Base-by-base conservation (phyloP, 1,284 basidiomycete genomes). In the Ceratobasidium sp. region DNA sequence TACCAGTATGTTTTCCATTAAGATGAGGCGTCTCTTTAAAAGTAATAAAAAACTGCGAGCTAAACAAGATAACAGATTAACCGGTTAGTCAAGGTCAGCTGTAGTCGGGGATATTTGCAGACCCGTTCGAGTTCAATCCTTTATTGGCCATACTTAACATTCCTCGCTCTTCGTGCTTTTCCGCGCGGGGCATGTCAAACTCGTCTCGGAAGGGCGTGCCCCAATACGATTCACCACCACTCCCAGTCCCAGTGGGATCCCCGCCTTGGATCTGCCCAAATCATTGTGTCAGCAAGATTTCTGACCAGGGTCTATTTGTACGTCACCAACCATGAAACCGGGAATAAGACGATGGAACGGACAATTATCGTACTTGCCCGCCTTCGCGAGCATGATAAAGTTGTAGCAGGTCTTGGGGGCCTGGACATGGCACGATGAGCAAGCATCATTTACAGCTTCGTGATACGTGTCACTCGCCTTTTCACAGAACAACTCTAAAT, bases 381-480 rank as follows among this genome's bases (percentile, higher is more conserved):
- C 84, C 76, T 89, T 89, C 0, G 96, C 95, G 4, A 98, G 87
- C 89, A 93, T 93, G 21, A 99, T 83, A 82, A 98, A 99, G 82
- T 99, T 99, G 82, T 98, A 99, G 78, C 96, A 97, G 0, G 97
- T 98, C 82, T 97, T 96, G 0, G 97, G 97, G 6, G 96, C 97
- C 89, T 95, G 73, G 32, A 77, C 79, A 18, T 41, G 61, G 11
- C 1, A 9, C 35, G 26, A 3, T 7, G n/a, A 21, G 28, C 32
- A 21, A 35, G 26, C 52, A n/a, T 32, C 43, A 28, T 62, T 47
- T 0, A 38, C 4, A 14, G 23, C n/a, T 38, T n/a, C 8, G n/a
- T 18, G 1, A 28, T 14, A 14, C 3, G 38, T 28, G 23, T 7
- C 16, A 72, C 77, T 30, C 46, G 91, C 93, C 84, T 93, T 93